These are phyloP conservation scores for Rhodocollybia butyracea DNA, from an alignment of 768 basidiomycete genomes.

Conservation along the genomic window DNA sequence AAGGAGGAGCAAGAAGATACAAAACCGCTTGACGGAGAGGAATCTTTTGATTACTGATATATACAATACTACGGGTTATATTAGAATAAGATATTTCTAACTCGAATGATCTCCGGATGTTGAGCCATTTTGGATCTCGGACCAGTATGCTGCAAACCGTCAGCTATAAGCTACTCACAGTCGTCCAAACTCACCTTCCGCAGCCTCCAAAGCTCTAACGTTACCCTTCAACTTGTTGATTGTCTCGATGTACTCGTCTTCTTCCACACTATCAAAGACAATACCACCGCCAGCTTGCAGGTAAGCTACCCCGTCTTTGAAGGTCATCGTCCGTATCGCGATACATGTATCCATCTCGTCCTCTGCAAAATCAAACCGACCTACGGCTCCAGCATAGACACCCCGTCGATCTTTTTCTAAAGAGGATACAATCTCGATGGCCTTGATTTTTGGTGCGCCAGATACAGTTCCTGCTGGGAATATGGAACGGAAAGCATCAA, in stretches of 20 bases:
- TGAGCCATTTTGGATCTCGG: conserved; percentile 54
- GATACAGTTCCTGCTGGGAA: conserved; percentile 99
- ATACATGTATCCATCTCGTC: conserved; percentile 99
- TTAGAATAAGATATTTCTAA: background rate
- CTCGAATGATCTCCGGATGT: conserved; percentile 21
- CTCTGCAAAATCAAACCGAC: conserved; percentile 93
- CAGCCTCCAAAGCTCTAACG: conserved; percentile 76
- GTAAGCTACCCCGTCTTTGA: conserved; percentile 90
- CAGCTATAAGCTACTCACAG: conserved; percentile 16
- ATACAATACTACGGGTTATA: background rate
- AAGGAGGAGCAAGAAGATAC: no score
- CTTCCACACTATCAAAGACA: conserved; percentile 94
- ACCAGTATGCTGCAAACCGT: conserved; percentile 59
- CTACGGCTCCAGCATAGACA: conserved; percentile 95
- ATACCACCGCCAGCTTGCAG: conserved; percentile 97
- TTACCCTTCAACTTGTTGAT: conserved; percentile 93
- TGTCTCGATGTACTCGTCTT: conserved; percentile 96
- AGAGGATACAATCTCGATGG: conserved; percentile 86
- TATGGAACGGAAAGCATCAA: conserved; percentile 98
- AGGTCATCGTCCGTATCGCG: conserved; percentile 96
- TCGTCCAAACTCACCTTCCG: conserved; percentile 68
- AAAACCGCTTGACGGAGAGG: background rate
- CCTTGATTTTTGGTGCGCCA: conserved; percentile 98
- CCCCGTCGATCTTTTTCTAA: conserved; percentile 89
- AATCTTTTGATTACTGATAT: conserved; percentile 3